A percentile compares a stretch with the other conserved stretches of the same genome.
Evolutionary conservation across 2,329 filamentous ascomycete genomes (phyloP).

Genomic region (Huntiella decipiens): DNA sequence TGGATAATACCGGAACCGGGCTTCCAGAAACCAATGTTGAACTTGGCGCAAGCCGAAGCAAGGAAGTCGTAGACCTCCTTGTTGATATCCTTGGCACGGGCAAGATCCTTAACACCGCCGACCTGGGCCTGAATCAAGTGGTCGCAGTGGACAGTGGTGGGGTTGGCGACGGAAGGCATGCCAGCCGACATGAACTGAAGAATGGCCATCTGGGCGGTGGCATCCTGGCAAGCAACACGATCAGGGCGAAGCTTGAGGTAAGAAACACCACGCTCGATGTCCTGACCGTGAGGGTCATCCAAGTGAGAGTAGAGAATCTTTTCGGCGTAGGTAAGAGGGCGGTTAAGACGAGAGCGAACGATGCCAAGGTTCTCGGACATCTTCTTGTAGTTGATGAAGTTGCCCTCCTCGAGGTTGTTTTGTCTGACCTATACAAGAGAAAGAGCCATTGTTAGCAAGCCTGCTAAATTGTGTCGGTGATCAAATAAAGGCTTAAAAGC

Average conservation of each 20-base stretch:
- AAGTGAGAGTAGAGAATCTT: slow-evolving; percentile 99
- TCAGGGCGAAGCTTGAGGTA: slow-evolving; percentile 95
- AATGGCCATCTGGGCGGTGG: slow-evolving; percentile 98
- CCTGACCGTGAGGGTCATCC: slow-evolving; percentile 88
- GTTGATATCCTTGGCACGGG: slow-evolving; percentile 80
- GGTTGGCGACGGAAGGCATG: slow-evolving; percentile 88
- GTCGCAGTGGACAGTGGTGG: slow-evolving; percentile 92
- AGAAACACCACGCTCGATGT: slow-evolving; percentile 86
- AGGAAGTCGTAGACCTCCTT: slow-evolving; percentile 99
- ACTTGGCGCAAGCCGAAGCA: slow-evolving; percentile 84
- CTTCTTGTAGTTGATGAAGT: slow-evolving; percentile 99
- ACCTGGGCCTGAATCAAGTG: slow-evolving; percentile 97
- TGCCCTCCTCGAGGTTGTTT: slow-evolving; percentile 88
- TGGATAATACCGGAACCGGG: slow-evolving; percentile 98
- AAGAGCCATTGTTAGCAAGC: neutral
- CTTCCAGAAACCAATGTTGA: slow-evolving; percentile 99
- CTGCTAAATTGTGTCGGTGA: neutral
- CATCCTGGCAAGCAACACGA: slow-evolving; percentile 97
- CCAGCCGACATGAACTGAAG: slow-evolving; percentile 99
- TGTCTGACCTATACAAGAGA: slow-evolving; percentile 47
- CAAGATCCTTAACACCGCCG: slow-evolving; percentile 85
- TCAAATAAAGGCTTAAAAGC: neutral
- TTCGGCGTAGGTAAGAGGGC: slow-evolving; percentile 86
- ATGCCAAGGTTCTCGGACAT: slow-evolving; percentile 94
- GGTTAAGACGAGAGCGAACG: slow-evolving; percentile 76